Base-by-base conservation (phyloP, 2,329 filamentous ascomycete species). In the Scedosporium minutisporum region DNA sequence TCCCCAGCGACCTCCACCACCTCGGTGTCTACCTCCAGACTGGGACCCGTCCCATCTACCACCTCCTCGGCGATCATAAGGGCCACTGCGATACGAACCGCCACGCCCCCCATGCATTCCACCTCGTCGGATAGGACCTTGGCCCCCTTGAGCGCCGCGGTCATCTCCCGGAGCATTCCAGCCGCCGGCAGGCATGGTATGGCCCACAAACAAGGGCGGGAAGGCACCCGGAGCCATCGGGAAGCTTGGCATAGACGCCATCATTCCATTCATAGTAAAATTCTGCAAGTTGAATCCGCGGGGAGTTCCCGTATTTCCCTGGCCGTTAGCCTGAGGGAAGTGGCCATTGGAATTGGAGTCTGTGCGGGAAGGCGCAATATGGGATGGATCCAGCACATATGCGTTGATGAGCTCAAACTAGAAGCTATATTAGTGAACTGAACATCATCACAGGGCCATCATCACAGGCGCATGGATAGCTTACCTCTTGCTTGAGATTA, bases 321-420 rank as follows among this genome's bases (percentile, higher is more conserved):
- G 90, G 21, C 87, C 86, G 69, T 89, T 90, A 58, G 85, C 82
- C 51, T 91, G 85, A 1, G 93, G 92, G 80, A 97, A 97, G 75
- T 97, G 93, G 1, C 93, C 93, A 69, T 97, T 97, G 69, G 90
- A 96, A 71, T 96, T 97, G 44, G 93, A 90, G 77, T 99, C 92
- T 18, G 93, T 95, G 63, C 93, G 85, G 10, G 93, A 96, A 1
- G 95, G 91, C 42, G 92, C 92, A 72, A 99, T 97, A 70, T 96
- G 93, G 10, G 93, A 87, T 48, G 95, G 95, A 70, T 99, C 95
- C 55, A 96, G 81, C 38, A 97, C 92, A 71, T 99, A 99, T 33
- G 88, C 87, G 72, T 99, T 99, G 71, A 99, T 90, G 16, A 97
- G 86, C 63, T 89, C 84, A 68, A 96, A 87, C 91, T 96, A 69